Evolutionary conservation across 2,329 filamentous ascomycete species (phyloP), one percentile per base, ranked within the genome.

Genomic region (Ceratocystis cubensis): DNA sequence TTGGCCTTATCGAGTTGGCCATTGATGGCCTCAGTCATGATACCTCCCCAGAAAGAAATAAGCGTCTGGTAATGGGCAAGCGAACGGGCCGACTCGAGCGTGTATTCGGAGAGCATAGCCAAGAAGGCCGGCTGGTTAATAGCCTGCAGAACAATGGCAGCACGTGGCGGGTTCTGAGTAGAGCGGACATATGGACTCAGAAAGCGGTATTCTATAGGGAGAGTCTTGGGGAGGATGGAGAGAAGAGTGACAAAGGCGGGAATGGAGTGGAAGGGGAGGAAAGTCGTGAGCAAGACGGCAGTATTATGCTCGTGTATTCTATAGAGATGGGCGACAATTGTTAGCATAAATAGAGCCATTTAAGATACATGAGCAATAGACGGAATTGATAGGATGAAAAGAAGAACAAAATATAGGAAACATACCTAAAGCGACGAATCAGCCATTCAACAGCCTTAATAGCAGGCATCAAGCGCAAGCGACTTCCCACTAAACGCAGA

Each of bases 361-460:
- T 1, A 28, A 25, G 7, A 46, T 41, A 62, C 3, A 20, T 33
- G 62, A 37, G 61, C 33, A 20, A 30, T 1, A 13, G 1, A 33
- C 13, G 50, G 13, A 41, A 53, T 20, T 20, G 17, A 6, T 46
- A 10, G 45, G 15, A 20, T 37, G 57, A 13, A 33, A 17, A 63
- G 37, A 8, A 46, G 3, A 30, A 4, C 10, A 5, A 6, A 30
- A n/a, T 6, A 2, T n/a, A 50, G 20, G 8, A n/a, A 6, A 71
- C 81, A 69, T 78, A 95, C 91, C 87, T 85, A 73, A 97, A 99
- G 72, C 93, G 83, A 72, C 94, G 82, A 65, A 99, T 83, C 61
- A 99, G 82, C 94, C 94, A 99, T 78, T 99, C 95, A 46, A 97
- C 81, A 17, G 92, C 86, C 76, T 95, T 96, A 65, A 96, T 84